Conservation (phyloP, 768 basidiomycete genomes). For the Kwoniella pini region DNA sequence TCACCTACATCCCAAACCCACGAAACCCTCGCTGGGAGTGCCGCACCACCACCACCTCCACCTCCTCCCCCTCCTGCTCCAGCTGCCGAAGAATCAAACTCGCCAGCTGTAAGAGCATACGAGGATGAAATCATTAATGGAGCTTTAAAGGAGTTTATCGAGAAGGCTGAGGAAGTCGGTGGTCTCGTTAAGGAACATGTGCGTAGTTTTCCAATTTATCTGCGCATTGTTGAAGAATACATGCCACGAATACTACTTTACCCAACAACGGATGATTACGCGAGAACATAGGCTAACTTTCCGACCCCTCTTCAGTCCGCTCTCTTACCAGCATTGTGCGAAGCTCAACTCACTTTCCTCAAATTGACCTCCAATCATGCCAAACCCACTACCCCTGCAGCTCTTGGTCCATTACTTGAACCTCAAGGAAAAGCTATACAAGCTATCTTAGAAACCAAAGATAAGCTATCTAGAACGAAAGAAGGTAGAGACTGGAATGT, state of each 20-base stretch:
- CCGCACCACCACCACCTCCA: conserved; percentile 48
- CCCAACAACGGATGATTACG: not conserved
- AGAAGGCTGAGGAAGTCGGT: conserved; percentile 71
- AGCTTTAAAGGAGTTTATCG: conserved; percentile 71
- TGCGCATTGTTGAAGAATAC: too few relatives aligned
- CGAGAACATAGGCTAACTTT: conserved; percentile 51
- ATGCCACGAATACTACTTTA: too few relatives aligned
- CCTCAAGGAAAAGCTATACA: conserved; percentile 74
- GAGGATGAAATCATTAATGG: conserved; percentile 72
- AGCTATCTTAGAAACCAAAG: conserved; percentile 76
- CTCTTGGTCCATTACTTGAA: conserved; percentile 62
- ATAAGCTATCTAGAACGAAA: conserved; percentile 72
- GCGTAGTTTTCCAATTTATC: conserved; percentile 38
- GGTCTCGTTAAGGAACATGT: conserved; percentile 79
- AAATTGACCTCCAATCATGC: conserved; percentile 69
- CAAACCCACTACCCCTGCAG: conserved; percentile 71
- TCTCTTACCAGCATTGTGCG: conserved; percentile 64
- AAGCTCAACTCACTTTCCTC: conserved; percentile 69
- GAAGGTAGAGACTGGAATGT: conserved; percentile 67
- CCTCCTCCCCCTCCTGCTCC: conserved; percentile 39
- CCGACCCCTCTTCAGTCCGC: conserved; percentile 21
- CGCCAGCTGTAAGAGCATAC: conserved; percentile 70
- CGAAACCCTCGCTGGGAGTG: conserved; percentile 38
- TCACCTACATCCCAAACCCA: conserved; percentile 38
- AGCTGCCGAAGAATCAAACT: conserved; percentile 55